These are phyloP conservation scores for Ophiostoma sp. DNA, from an alignment of 2,329 filamentous ascomycete species.

Conservation along the genomic window DNA sequence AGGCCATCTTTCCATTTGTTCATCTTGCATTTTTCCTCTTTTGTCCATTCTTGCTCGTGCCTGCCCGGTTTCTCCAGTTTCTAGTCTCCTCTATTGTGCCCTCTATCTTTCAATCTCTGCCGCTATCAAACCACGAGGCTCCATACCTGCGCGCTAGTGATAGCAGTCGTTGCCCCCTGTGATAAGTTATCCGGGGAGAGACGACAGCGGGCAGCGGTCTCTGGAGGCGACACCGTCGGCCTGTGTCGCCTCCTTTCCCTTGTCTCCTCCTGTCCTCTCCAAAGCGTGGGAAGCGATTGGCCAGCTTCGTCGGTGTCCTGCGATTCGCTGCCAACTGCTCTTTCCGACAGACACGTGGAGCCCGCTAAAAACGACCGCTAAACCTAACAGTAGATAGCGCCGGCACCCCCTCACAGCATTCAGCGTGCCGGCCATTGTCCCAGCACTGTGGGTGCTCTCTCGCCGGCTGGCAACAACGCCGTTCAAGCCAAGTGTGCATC, in stretches of 20 bases:
- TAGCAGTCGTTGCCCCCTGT: neutral
- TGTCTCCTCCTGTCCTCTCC: too few relatives aligned
- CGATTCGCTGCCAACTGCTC: neutral
- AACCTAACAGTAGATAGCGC: neutral
- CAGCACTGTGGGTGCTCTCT: neutral
- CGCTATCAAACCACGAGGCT: neutral
- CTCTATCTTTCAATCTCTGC: neutral
- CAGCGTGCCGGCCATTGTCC: neutral
- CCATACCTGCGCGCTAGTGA: neutral
- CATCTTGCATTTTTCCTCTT: neutral
- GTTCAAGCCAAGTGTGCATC: neutral
- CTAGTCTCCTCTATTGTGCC: neutral
- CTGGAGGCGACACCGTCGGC: neutral
- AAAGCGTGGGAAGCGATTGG: neutral
- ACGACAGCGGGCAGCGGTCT: neutral
- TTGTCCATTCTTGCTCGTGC: neutral
- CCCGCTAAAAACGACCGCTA: neutral
- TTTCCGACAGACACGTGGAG: neutral
- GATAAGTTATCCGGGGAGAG: neutral
- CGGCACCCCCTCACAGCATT: neutral
- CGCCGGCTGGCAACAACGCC: too few relatives aligned
- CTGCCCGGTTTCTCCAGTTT: conserved; percentile 9
- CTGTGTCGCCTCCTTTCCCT: too few relatives aligned
- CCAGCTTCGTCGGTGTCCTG: neutral
- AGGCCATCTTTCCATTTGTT: neutral